phyloP scores from a whole-genome alignment of 768 basidiomycete species.

The Tricholoma sp. region DNA sequence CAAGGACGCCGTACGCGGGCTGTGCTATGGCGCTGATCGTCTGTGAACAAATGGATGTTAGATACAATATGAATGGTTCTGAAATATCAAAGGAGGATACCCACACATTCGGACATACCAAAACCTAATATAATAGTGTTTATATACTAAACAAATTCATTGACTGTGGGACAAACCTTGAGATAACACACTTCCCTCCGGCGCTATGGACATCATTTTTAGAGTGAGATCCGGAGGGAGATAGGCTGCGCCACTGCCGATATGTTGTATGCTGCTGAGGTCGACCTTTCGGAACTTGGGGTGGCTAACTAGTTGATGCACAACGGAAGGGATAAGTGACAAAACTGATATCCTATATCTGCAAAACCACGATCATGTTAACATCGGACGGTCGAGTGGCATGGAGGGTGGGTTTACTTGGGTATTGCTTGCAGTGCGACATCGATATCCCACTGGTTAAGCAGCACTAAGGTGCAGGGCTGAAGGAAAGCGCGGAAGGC shows the following conservation, averaged over 20 bases:
- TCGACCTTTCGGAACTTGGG: conserved; percentile 44
- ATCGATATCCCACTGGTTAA: conserved; percentile 57
- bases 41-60: conserved; percentile 25
- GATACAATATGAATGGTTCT: not conserved
- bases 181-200: conserved; percentile 25
- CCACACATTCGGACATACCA: conserved; percentile 65
- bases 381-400: not conserved
- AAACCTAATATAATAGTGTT: conserved; percentile 41
- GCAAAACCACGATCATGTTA: not conserved
- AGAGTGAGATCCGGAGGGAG: conserved; percentile 51
- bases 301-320: conserved; percentile 61
- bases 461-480: conserved; percentile 45
- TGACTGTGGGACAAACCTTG: conserved; percentile 38
- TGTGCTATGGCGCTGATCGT: conserved; percentile 47
- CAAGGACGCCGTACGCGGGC: conserved; percentile 41
- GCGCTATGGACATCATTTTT: conserved; percentile 33
- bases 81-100: conserved; percentile 17
- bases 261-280: conserved; percentile 40
- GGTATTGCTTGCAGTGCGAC: conserved; percentile 47
- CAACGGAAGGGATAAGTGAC: conserved; percentile 53
- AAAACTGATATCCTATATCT: conserved; percentile 54
- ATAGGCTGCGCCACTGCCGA: conserved; percentile 60
- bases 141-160: not conserved
- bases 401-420: conserved; percentile 38
- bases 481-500: conserved; percentile 42